Base-by-base conservation (phyloP, 768 basidiomycete genomes). In the Kwoniella shandongensis region DNA sequence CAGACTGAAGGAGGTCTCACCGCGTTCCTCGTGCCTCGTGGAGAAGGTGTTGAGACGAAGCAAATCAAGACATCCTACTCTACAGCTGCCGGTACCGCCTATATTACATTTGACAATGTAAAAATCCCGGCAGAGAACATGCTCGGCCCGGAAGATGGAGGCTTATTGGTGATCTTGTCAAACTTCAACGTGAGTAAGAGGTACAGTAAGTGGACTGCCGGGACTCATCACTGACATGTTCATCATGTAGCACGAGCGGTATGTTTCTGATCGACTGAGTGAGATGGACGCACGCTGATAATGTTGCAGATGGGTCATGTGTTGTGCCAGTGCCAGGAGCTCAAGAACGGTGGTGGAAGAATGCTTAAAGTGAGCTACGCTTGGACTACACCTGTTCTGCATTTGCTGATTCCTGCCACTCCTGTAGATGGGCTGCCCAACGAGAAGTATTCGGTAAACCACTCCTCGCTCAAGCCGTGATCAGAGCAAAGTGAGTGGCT, bases 51-150 rank as follows among this genome's bases (percentile, higher is more conserved):
- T 15, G 86, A 89, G 76, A 92, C 91, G 1, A 88, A 85, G 69
- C 77, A 83, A 7, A 93, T 93, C 79, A 89, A 90, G 79, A 92
- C 91, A 0, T 85, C 85, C n/a, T 93, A 98, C 76, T 92, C 90
- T 0, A 66, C 86, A 0, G 79, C 89, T 3, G 93, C 93, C 13
- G 93, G 93, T 10, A 96, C 93, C 1, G 74, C 76, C 2, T 91
- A 83, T 66, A 85, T 94, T 26, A 87, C 82, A 0, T 92, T 91
- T 63, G 71, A 90, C 85, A 84, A 27, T 88, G 91, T 88, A 35
- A 85, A 84, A 61, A 91, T 92, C 0, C 92, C 93, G 7, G 84
- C 87, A 4, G 89, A 85, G 66, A 89, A 96, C 76, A 88, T 88
- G 1, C 83, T 96, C 22, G 91, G 91, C 1, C 81, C 83, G 2